Conservation (phyloP, 129 eudicot genomes). For the Dittrichia graveolens region DNA sequence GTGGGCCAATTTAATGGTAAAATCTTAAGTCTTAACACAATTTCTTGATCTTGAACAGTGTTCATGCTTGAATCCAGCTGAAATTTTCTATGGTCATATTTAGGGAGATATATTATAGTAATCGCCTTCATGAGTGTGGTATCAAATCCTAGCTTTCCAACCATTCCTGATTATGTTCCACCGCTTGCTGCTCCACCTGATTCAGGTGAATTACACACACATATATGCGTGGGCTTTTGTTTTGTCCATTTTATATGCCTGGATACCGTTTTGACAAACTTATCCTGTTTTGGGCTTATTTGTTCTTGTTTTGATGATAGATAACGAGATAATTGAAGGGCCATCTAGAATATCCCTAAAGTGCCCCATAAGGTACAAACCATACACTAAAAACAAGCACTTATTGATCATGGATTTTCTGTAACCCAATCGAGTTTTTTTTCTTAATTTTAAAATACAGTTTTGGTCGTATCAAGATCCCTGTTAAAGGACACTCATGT, state of each 20-base stretch:
- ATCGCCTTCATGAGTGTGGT: conserved; percentile 63
- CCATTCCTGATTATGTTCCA: conserved; percentile 60
- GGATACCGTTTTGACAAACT: not conserved
- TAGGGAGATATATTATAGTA: conserved; percentile 60
- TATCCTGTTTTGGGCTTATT: conserved; percentile 7
- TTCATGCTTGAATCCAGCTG: conserved; percentile 11
- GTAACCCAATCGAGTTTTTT: conserved; percentile 11
- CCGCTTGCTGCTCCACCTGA: conserved; percentile 49
- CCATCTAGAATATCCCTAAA: conserved; percentile 74
- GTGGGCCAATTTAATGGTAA: conserved; percentile 83
- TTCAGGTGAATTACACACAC: conserved; percentile 45
- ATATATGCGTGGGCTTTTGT: not conserved
- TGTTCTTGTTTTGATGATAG: conserved; percentile 35
- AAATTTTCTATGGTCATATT: conserved; percentile 14
- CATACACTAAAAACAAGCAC: not conserved
- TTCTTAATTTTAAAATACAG: conserved; percentile 38
- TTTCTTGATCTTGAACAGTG: not conserved
- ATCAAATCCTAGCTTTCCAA: conserved; percentile 39
- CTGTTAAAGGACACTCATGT: conserved; percentile 84
- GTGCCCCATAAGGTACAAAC: conserved; percentile 84
- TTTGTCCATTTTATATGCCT: not conserved
- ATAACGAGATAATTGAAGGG: conserved; percentile 80
- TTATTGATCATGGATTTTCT: conserved; percentile 2
- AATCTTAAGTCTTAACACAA: not conserved
- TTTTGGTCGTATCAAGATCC: conserved; percentile 62